Evolutionary conservation across 306 rosid species (phyloP), one percentile per base, ranked within the genome.

Genomic region (Vigna mungo): DNA sequence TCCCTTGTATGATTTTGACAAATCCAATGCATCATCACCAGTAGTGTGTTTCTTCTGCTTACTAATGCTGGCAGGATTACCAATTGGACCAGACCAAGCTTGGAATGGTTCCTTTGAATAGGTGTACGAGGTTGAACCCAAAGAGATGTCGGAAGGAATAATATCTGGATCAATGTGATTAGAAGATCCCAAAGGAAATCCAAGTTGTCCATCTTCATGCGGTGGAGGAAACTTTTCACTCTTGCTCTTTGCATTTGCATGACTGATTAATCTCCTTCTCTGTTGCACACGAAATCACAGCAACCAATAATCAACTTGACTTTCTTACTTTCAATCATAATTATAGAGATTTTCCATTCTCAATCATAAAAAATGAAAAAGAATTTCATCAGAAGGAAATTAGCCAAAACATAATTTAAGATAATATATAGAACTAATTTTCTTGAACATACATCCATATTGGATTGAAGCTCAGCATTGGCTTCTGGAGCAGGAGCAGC

Each of bases 211-310:
- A 78, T 93, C 98, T 81, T 93, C 94, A 85, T 93, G 97, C 0
- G 98, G 97, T 10, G 98, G 98, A 62, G 98, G 98, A 68, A 94
- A 94, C 85, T 93, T 93, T 79, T 93, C 98, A 49, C 98, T 93
- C 87, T 93, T 93, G 93, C 98, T 93, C 88, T 91, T 94, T 15
- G 97, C 98, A 68, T 94, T 91, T 81, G 94, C 91, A 74, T 90
- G 98, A 12, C 86, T 85, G 73, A 94, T 90, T 60, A 90, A 82
- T 58, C 97, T 96, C 76, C 98, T 78, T 68, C 94, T 90, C 98
- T 94, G 98, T 81, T 77, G 59, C 76, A 82, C 74, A 81, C 30
- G 52, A 82, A 81, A 83, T 62, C 65, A 46, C 16, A 64, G 55
- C 66, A 75, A 39, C 59, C 53, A 58, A 51, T 20, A 47, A 76